phyloP scores from a whole-genome alignment of 1,284 basidiomycete species.

The Cutaneotrichosporon mucoides region DNA sequence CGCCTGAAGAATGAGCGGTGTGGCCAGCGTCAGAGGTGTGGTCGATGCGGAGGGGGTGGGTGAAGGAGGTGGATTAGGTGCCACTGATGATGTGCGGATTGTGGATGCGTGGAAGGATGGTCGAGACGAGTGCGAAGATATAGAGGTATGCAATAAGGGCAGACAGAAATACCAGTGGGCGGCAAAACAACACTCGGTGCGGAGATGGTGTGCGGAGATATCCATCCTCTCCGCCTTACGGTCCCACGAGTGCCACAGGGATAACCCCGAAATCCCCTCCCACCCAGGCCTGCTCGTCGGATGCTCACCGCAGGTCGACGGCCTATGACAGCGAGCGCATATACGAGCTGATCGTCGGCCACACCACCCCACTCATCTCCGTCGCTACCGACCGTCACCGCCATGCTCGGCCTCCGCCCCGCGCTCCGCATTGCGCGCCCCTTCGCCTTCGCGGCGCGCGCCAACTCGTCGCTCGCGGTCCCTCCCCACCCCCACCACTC shows the following conservation, averaged over 20 bases:
- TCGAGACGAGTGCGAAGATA: too few relatives aligned
- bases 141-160: too few relatives aligned
- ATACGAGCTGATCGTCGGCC: not conserved
- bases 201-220: too few relatives aligned
- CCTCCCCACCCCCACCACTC: conserved; percentile 17
- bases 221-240: too few relatives aligned
- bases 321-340: conserved; percentile 8
- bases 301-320: not conserved
- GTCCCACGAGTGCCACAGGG: too few relatives aligned
- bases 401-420: conserved; percentile 35
- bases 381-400: not conserved
- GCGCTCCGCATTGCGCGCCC: conserved; percentile 4
- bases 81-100: not conserved
- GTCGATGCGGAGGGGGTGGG: too few relatives aligned
- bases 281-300: not conserved
- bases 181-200: too few relatives aligned
- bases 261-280: too few relatives aligned
- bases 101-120: too few relatives aligned
- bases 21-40: too few relatives aligned
- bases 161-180: too few relatives aligned
- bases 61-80: not conserved
- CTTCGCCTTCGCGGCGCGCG: conserved; percentile 1
- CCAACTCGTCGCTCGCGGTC: conserved; percentile 4
- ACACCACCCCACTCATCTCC: not conserved
- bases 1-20: not conserved